These are phyloP conservation scores for Lecanicillium sp. DNA, from an alignment of 2,329 filamentous ascomycete species.

Conservation along the genomic window DNA sequence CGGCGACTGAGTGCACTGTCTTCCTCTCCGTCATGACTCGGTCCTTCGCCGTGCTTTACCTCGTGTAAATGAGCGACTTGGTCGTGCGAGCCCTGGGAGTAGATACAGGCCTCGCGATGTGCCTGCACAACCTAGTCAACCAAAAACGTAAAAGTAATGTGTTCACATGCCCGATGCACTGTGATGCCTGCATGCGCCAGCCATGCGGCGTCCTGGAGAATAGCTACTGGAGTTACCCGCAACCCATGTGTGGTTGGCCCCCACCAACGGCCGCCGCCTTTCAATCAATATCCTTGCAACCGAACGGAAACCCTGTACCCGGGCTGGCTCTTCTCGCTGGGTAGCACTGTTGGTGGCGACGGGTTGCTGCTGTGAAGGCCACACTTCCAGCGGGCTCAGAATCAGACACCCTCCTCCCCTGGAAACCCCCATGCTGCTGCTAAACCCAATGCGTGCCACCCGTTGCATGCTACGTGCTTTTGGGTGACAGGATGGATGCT, in stretches of 20 bases:
- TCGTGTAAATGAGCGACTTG: too few relatives aligned
- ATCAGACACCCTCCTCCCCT: constrained; percentile 1
- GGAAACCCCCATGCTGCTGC: not conserved
- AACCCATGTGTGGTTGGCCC: constrained; percentile 13
- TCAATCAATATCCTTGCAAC: constrained; percentile 11
- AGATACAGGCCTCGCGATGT: not conserved
- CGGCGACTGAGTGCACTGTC: too few relatives aligned
- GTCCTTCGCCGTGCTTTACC: too few relatives aligned
- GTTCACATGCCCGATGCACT: constrained; percentile 2
- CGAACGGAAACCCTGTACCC: constrained; percentile 6
- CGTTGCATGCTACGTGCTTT: constrained; percentile 10
- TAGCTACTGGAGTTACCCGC: constrained; percentile 9
- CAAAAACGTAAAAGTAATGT: not conserved
- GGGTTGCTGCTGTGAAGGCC: constrained; percentile 7
- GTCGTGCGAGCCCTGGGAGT: too few relatives aligned
- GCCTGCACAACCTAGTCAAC: not conserved
- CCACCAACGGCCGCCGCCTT: constrained; percentile 13
- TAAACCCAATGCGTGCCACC: constrained; percentile 9
- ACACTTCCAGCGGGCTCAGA: constrained; percentile 4
- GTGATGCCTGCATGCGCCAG: constrained; percentile 7
- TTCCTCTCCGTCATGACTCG: too few relatives aligned
- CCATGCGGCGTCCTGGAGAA: constrained; percentile 3
- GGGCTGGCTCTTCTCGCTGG: not conserved
- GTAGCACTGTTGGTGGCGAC: constrained; percentile 7
- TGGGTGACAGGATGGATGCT: constrained; percentile 10